Evolutionary conservation across 2,329 filamentous ascomycete genomes (phyloP).

Genomic region (Ilyonectria destructans): DNA sequence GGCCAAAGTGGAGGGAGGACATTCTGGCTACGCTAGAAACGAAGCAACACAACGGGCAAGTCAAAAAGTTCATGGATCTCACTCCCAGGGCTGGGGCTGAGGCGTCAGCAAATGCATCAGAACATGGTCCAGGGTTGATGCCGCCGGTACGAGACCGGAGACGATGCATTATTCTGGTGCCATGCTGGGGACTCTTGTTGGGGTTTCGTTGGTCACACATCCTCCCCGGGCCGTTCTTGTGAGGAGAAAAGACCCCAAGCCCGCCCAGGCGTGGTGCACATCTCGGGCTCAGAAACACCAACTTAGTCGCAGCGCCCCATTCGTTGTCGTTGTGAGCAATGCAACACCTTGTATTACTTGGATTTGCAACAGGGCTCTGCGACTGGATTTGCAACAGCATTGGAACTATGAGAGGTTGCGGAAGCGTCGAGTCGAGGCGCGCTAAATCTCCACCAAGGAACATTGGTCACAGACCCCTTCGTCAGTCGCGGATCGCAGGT

Average conservation of each 20-base stretch:
- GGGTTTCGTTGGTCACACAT: slow-evolving; percentile 33
- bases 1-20: background rate
- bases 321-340: background rate
- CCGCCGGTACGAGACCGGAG: slow-evolving; percentile 22
- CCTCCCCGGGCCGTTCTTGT: slow-evolving; percentile 40
- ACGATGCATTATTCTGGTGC: slow-evolving; percentile 27
- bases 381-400: slow-evolving; percentile 14
- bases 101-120: slow-evolving; percentile 25
- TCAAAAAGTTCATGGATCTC: slow-evolving; percentile 23
- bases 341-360: background rate
- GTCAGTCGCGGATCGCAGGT: slow-evolving; percentile 27
- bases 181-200: slow-evolving; percentile 33
- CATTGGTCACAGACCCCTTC: slow-evolving; percentile 21
- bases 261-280: slow-evolving; percentile 11
- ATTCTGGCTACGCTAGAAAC: background rate
- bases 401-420: slow-evolving; percentile 21
- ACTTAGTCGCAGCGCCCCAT: slow-evolving; percentile 9
- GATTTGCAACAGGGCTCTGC: background rate
- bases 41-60: slow-evolving; percentile 17
- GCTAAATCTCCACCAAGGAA: slow-evolving; percentile 27
- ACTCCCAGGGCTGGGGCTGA: slow-evolving; percentile 21
- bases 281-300: slow-evolving; percentile 9
- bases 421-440: slow-evolving; percentile 23
- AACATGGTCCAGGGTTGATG: slow-evolving; percentile 30
- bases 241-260: slow-evolving; percentile 32